Percentiles rank a stretch among this genome's conserved stretches.
These are phyloP conservation scores for Taphrina wiesneri DNA, from an alignment of 1,139 yeast genomes.

Conservation along the genomic window DNA sequence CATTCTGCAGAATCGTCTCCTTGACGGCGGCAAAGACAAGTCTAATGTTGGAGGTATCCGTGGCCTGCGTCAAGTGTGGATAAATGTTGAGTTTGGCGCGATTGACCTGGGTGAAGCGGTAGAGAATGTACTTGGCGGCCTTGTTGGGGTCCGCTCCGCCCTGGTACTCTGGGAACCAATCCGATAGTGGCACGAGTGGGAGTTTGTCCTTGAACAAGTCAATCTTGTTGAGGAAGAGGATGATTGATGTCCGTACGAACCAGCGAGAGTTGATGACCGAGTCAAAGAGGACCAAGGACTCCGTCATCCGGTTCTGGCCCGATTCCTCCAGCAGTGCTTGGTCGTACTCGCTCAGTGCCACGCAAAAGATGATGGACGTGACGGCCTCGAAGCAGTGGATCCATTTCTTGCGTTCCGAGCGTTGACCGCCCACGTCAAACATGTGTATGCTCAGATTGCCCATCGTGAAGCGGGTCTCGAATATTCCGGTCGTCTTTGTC, in stretches of 20 bases:
- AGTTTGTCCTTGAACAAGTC: slow-evolving; percentile 78
- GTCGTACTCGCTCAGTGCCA: slow-evolving; percentile 90
- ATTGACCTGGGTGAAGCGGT: slow-evolving; percentile 56
- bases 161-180: slow-evolving; percentile 66
- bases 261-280: slow-evolving; percentile 80
- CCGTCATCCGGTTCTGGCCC: slow-evolving; percentile 76
- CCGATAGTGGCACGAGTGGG: slow-evolving; percentile 59
- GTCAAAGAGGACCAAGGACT: slow-evolving; percentile 79
- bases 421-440: slow-evolving; percentile 95
- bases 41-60: slow-evolving; percentile 61
- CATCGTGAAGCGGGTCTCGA: slow-evolving; percentile 79
- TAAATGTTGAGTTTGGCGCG: slow-evolving; percentile 66
- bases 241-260: slow-evolving; percentile 84
- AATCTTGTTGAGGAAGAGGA: slow-evolving; percentile 81
- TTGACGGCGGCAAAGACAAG: slow-evolving; percentile 74
- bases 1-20: slow-evolving; percentile 82
- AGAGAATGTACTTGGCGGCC: slow-evolving; percentile 67
- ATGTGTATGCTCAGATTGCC: slow-evolving; percentile 57
- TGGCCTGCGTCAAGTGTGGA: slow-evolving; percentile 92
- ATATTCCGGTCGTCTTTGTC: slow-evolving; percentile 92
- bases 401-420: slow-evolving; percentile 94
- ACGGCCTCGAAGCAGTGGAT: slow-evolving; percentile 92
- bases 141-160: slow-evolving; percentile 57
- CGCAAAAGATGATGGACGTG: slow-evolving; percentile 85
- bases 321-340: slow-evolving; percentile 89